Evolutionary conservation across 257 asterid species (phyloP).

Genomic region (Salvia miltiorrhiza): DNA sequence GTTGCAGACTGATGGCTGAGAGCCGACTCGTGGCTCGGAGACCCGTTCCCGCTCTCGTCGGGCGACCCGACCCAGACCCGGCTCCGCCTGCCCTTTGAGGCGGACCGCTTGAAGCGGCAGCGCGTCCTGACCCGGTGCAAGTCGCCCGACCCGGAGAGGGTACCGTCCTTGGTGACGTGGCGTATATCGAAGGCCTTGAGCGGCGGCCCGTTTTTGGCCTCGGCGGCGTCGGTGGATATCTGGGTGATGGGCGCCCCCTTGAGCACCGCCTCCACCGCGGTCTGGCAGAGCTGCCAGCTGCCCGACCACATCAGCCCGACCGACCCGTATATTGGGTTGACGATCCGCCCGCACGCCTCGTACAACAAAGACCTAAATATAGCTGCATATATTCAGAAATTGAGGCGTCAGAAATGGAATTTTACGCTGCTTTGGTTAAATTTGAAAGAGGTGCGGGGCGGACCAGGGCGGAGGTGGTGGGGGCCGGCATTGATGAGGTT

Average conservation of each 20-base stretch:
- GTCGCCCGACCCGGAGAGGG: conserved; percentile 35
- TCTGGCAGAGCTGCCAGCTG: conserved; percentile 80
- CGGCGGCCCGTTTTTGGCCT: conserved; percentile 55
- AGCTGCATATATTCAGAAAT: conserved; percentile 36
- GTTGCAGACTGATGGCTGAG: conserved; percentile 66
- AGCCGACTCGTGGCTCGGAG: conserved; percentile 70
- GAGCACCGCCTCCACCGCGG: conserved; percentile 78
- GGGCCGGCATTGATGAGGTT: conserved; percentile 92
- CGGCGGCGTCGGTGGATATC: conserved; percentile 47
- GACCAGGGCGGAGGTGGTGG: conserved; percentile 75
- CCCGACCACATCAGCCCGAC: conserved; percentile 84
- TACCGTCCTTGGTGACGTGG: conserved; percentile 55
- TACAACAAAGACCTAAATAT: conserved; percentile 68
- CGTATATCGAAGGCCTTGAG: conserved; percentile 61
- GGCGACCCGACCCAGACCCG: conserved; percentile 22
- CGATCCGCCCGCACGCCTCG: conserved; percentile 91
- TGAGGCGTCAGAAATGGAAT: not conserved
- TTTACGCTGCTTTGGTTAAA: not conserved
- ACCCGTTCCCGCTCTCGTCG: conserved; percentile 33
- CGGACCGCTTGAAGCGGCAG: conserved; percentile 55
- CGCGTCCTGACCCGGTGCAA: conserved; percentile 57
- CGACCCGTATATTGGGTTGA: conserved; percentile 85
- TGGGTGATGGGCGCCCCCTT: conserved; percentile 63
- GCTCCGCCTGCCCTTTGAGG: conserved; percentile 29
- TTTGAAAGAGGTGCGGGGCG: not conserved